Base-by-base conservation (phyloP, 306 rosid genomes). In the Citrullus amarus region DNA sequence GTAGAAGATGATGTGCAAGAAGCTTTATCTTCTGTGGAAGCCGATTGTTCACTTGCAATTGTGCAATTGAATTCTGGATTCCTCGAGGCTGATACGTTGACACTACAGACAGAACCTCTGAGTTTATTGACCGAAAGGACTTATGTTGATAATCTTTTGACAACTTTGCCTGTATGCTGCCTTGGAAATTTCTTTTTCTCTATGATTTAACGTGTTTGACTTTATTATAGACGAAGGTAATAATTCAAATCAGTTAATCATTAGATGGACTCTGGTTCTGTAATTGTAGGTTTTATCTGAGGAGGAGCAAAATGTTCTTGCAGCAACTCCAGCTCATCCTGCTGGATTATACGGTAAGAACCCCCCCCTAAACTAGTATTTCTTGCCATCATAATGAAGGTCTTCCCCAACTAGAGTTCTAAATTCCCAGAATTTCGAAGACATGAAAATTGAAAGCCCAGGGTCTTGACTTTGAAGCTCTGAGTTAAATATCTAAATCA, bases 291-390 rank as follows among this genome's bases (percentile, higher is more conserved):
- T 91, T 82, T 87, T 91, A 86, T 89, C 99, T 7, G 85, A 85
- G 80, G 94, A 90, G 85, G 91, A 93, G 87, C 97, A 91, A 73
- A 88, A 90, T 76, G 87, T 82, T 58, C 98, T 96, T 85, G 90
- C 99, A 25, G 98, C 99, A 38, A 91, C 93, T 81, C 97, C 99
- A 0, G 99, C 97, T 20, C 99, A 96, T 82, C 97, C 98, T n/a
- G 83, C 82, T 55, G 98, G 93, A 65, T 85, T 96, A 80, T 87
- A 91, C 71, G 98, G 99, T 93, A 60, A 80, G 93, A 48, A 32
- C 83, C 78, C 65, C 63, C 63, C 17, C 61, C 38, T 16, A 14
- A 68, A 12, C 66, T 30, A 7, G 0, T 54, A 38, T 11, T 69
- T 54, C 41, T 54, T 63, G 71, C 46, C 6, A 34, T 61, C 71